phyloP scores from a whole-genome alignment of 495 filamentous ascomycete genomes.

The Polyplosphaeria fusca region DNA sequence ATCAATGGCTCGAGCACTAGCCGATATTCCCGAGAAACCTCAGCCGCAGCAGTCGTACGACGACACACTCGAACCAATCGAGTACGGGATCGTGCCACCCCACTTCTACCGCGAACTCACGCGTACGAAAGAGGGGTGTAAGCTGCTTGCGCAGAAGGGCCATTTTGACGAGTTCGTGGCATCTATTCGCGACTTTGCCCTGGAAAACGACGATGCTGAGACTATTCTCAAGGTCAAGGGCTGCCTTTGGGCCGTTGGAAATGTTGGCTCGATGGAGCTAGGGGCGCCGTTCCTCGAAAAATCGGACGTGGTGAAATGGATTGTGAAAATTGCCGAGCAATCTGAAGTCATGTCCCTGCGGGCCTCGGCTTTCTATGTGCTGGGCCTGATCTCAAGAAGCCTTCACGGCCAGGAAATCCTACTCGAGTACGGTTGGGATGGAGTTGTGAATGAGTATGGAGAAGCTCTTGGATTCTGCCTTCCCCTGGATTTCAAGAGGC shows the following conservation, averaged over 20 bases:
- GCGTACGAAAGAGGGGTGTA: constrained; percentile 87
- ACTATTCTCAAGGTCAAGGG: constrained; percentile 92
- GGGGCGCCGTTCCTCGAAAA: constrained; percentile 90
- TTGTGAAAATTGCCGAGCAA: constrained; percentile 79
- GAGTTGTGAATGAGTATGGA: constrained; percentile 78
- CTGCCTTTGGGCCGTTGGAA: constrained; percentile 95
- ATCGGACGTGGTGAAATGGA: constrained; percentile 76
- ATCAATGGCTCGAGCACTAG: constrained; percentile 83
- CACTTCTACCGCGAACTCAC: constrained; percentile 97
- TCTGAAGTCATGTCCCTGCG: constrained; percentile 87
- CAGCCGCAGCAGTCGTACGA: constrained; percentile 42
- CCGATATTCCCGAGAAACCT: constrained; percentile 55
- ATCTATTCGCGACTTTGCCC: constrained; percentile 79
- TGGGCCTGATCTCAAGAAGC: constrained; percentile 88
- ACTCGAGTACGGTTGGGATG: constrained; percentile 83
- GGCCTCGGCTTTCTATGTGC: constrained; percentile 93
- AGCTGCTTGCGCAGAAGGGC: constrained; percentile 82
- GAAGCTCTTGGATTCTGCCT: constrained; percentile 83
- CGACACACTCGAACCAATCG: constrained; percentile 56
- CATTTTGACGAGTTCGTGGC: constrained; percentile 91
- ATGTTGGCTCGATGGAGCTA: constrained; percentile 96
- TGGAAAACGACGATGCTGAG: constrained; percentile 81
- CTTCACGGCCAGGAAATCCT: constrained; percentile 89
- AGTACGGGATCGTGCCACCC: constrained; percentile 73
- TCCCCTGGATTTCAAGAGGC: constrained; percentile 68